Evolutionary conservation across 2,329 filamentous ascomycete genomes (phyloP), one percentile per base, ranked within the genome.

Genomic region (Arthrobotrys musiformis): DNA sequence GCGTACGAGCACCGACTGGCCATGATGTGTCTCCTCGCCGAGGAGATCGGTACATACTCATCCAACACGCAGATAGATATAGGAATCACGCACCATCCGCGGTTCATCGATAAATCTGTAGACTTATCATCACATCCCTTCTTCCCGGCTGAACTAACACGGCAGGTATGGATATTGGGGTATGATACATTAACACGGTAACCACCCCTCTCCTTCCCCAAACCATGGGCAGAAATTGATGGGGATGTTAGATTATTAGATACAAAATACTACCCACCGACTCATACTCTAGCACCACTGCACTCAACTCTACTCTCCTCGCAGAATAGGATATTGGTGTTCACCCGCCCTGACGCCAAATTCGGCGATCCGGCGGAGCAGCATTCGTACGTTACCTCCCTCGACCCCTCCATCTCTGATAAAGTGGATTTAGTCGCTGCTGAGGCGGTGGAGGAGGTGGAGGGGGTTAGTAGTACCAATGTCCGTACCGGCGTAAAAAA

Each of bases 1-100:
- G 7, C 74, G 1, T 67, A 67, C 44, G 68, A 73, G 11, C 68
- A 78, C 33, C 67, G 74, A 15, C 28, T 78, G 4, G 68, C 74
- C 6, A 72, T 78, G 74, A 78, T 78, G 68, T 78, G 74, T 33
- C 74, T 78, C 4, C 67, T 78, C 35, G 74, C 74, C 28, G 48
- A 78, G 19, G 62, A 78, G 22, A 72, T 78, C 56, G 11, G 24
- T 5, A 11, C 26, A 5, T 19, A n/a, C 6, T 37, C 33, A 7
- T 40, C 33, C 7, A 8, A 7, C 6, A 42, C 48, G 15, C 70
- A 64, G 19, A 46, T 77, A 17, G 50, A 52, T 24, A 42, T 78
- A 26, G 74, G 44, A 6, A 68, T 78, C n/a, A 78, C 74, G 6
- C 46, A 44, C 4, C 63, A 66, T 46, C 68, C 74, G 1, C 50